Evolutionary conservation across 2,329 filamentous ascomycete genomes (phyloP).

Genomic region (Teratosphaeria zuluensis): DNA sequence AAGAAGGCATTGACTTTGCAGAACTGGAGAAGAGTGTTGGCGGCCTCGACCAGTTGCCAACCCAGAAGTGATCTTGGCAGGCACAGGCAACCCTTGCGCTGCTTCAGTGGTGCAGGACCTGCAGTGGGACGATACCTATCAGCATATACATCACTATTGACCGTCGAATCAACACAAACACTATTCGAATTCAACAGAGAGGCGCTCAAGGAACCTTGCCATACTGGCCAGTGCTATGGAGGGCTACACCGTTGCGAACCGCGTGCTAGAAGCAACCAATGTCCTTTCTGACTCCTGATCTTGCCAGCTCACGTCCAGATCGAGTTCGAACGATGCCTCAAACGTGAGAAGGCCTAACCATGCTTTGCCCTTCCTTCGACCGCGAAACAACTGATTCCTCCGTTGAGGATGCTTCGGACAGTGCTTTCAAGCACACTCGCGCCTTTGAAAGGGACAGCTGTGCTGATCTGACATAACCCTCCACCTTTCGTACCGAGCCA

Average conservation of each 20-base stretch:
- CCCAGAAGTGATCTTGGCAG: neutral
- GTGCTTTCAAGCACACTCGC: neutral
- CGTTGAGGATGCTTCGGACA: neutral
- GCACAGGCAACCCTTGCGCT: too few relatives aligned
- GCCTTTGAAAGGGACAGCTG: neutral
- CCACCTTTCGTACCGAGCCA: neutral
- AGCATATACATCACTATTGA: neutral
- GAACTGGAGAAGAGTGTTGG: constrained; percentile 64
- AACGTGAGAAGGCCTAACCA: neutral
- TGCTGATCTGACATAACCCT: neutral
- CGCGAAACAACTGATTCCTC: neutral
- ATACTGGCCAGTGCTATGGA: neutral
- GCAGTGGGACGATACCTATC: too few relatives aligned
- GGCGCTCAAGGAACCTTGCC: neutral
- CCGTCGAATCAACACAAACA: neutral
- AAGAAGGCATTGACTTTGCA: constrained; percentile 73
- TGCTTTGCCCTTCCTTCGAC: neutral
- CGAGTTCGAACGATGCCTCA: neutral
- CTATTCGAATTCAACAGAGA: neutral
- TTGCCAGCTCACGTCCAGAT: neutral
- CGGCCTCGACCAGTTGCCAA: constrained; percentile 45
- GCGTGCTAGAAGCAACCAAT: neutral
- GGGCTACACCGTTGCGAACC: neutral
- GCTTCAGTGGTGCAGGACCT: neutral
- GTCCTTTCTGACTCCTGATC: neutral